Conservation (phyloP, 805 yeast species). For the Candida sphagnicola region DNA sequence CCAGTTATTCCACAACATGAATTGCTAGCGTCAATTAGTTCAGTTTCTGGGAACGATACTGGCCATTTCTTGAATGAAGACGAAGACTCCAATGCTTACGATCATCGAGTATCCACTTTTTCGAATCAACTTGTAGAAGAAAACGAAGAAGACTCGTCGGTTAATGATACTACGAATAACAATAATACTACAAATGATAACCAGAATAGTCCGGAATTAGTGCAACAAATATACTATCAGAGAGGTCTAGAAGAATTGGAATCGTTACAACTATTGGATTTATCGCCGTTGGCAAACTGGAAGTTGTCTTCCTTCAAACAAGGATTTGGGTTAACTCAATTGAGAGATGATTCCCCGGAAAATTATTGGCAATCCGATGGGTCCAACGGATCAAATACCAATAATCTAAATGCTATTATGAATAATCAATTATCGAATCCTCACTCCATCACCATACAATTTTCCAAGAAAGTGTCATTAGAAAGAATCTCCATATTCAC, state of each 20-base stretch:
- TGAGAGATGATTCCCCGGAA: conserved; percentile 68
- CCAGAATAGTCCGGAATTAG: conserved; percentile 38
- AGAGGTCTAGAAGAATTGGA: conserved; percentile 56
- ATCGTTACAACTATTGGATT: conserved; percentile 58
- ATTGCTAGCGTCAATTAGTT: conserved; percentile 24
- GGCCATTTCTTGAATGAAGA: conserved; percentile 5
- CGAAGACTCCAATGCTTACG: conserved; percentile 11
- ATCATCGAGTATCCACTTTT: conserved; percentile 4
- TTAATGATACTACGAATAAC: background rate
- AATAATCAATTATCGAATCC: conserved; percentile 57
- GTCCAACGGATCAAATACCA: conserved; percentile 27
- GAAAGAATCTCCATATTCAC: conserved; percentile 68
- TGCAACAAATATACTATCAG: conserved; percentile 35
- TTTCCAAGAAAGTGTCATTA: conserved; percentile 70
- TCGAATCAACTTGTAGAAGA: conserved; percentile 7
- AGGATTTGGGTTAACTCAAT: conserved; percentile 67
- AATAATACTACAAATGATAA: conserved; percentile 5
- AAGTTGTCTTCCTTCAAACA: conserved; percentile 70
- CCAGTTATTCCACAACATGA: conserved; percentile 26
- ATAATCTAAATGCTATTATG: conserved; percentile 17
- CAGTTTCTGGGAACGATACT: conserved; percentile 10
- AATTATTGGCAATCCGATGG: conserved; percentile 97
- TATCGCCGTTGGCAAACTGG: conserved; percentile 84
- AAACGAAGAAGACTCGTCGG: conserved; percentile 4
- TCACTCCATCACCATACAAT: conserved; percentile 74